Evolutionary conservation across 352 stramenopile species (phyloP).

Genomic region (Thalassiosira oceanica): DNA sequence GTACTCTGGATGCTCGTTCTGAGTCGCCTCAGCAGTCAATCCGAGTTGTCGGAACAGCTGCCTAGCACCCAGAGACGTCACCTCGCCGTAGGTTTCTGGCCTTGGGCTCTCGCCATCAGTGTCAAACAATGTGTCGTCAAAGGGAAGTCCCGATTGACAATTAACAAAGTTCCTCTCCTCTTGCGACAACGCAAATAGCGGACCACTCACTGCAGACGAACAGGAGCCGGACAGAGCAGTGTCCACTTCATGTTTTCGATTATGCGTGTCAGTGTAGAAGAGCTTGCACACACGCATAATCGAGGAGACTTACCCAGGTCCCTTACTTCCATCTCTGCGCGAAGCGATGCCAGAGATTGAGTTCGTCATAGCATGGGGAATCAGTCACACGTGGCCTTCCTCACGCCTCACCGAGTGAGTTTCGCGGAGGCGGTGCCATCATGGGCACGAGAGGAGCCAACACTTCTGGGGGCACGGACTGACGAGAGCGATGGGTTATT

Average conservation of each 20-base stretch:
- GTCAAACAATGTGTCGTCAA: slow-evolving; percentile 7
- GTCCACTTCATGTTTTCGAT: too few species aligned
- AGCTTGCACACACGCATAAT: too few species aligned
- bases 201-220: slow-evolving; percentile 10
- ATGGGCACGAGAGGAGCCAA: slow-evolving; percentile 45
- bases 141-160: slow-evolving; percentile 36
- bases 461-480: slow-evolving; percentile 48
- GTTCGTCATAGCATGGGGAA: too few species aligned
- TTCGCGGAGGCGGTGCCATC: slow-evolving; percentile 45
- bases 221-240: slow-evolving; percentile 29
- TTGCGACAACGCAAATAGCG: slow-evolving; percentile 31
- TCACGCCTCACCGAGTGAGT: slow-evolving; percentile 27
- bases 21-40: slow-evolving; percentile 16
- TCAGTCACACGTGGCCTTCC: too few species aligned
- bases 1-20: too few species aligned
- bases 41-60: slow-evolving; percentile 64
- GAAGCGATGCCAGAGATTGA: too few species aligned
- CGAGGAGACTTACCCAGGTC: too few species aligned
- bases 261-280: too few species aligned
- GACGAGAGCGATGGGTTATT: too few species aligned
- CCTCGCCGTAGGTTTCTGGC: slow-evolving; percentile 64
- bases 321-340: slow-evolving; percentile 38
- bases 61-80: slow-evolving; percentile 49
- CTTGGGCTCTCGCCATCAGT: slow-evolving; percentile 4
- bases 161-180: slow-evolving; percentile 38